Evolutionary conservation across 148 eudicot species (phyloP), one percentile per base, ranked within the genome.

Genomic region (Heliamphora exappendiculata): DNA sequence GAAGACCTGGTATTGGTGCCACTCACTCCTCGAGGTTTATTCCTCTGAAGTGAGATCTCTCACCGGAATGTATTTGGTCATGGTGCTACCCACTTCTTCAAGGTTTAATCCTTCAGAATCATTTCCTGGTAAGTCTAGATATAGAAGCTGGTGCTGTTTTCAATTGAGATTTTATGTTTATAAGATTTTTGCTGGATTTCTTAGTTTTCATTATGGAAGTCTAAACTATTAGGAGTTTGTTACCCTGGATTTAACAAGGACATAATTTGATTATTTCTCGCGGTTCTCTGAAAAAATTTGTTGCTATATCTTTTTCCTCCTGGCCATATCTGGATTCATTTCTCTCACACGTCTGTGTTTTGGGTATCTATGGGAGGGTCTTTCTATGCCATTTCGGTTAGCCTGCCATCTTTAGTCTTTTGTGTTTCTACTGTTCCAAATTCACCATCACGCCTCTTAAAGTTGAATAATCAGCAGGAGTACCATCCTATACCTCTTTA

Each of bases 1-100:
- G 90, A 28, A 83, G 90, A 34, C 90, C 88, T 57, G 90, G 88
- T 83, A 87, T 87, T 81, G 88, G 88, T 85, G 90, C 90, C 42
- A 87, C 90, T 54, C 88, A 87, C 82, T 87, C 90, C 20, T 87
- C 90, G 0, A 85, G 90, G 85, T 87, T 87, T 80, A 87, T 87
- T 85, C 88, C 88, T 77, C 86, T 87, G 16, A 87, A 87, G 81
- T 87, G 81, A 83, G 67, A 67, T 54, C 20, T 54, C 17, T 5
- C 20, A 24, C 20, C 58, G 24, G 55, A 17, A 1, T 1, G 16
- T 4, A 4, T 12, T 51, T n/a, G 22, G 58, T 53, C 20, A 85
- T 81, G 90, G 88, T 83, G 90, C 88, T 36, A 87, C 90, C 59
- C 90, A 87, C 82, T 85, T 89, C 90, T 29, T 85, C 87, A 4